Percentiles rank a stretch among this genome's conserved stretches.
Evolutionary conservation across 768 basidiomycete species (phyloP).

Genomic region (Piloderma croceum): DNA sequence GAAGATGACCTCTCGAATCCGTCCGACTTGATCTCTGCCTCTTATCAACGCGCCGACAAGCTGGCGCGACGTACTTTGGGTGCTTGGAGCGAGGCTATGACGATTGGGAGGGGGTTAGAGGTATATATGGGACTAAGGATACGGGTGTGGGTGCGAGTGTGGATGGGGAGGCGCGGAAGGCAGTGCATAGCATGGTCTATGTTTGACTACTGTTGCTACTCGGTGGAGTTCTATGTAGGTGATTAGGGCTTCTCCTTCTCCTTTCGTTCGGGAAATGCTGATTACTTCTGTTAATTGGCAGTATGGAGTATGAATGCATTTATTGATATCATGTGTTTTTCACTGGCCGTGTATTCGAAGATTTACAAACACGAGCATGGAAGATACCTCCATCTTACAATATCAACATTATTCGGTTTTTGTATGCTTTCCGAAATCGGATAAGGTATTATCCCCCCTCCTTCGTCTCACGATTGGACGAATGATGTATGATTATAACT

Average conservation of each 20-base stretch:
- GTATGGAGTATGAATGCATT: slow-evolving; percentile 90
- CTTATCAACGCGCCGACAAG: slow-evolving; percentile 81
- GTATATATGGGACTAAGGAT: too few species aligned
- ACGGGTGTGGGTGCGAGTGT: too few species aligned
- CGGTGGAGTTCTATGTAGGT: slow-evolving; percentile 84
- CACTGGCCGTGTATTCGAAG: slow-evolving; percentile 82
- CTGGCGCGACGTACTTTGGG: slow-evolving; percentile 95
- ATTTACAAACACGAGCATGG: slow-evolving; percentile 66
- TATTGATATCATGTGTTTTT: slow-evolving; percentile 96
- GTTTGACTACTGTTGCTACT: slow-evolving; percentile 91
- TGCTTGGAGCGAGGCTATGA: slow-evolving; percentile 76
- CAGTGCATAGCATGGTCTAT: slow-evolving; percentile 91
- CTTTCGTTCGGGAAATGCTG: slow-evolving; percentile 2
- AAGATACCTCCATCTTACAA: slow-evolving; percentile 84
- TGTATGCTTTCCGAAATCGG: slow-evolving; percentile 95
- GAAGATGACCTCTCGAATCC: slow-evolving; percentile 97
- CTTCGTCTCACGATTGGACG: neutral
- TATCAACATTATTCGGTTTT: slow-evolving; percentile 92
- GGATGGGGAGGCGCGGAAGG: slow-evolving; percentile 67
- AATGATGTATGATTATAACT: slow-evolving; percentile 41
- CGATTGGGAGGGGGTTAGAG: slow-evolving; percentile 70
- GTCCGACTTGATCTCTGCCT: slow-evolving; percentile 80
- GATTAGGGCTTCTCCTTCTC: neutral
- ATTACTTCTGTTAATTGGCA: slow-evolving; percentile 53
- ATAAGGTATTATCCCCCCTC: slow-evolving; percentile 38